These are phyloP conservation scores for Coemansia sp. DNA, from an alignment of 192 early-diverging fungal species.

Conservation along the genomic window DNA sequence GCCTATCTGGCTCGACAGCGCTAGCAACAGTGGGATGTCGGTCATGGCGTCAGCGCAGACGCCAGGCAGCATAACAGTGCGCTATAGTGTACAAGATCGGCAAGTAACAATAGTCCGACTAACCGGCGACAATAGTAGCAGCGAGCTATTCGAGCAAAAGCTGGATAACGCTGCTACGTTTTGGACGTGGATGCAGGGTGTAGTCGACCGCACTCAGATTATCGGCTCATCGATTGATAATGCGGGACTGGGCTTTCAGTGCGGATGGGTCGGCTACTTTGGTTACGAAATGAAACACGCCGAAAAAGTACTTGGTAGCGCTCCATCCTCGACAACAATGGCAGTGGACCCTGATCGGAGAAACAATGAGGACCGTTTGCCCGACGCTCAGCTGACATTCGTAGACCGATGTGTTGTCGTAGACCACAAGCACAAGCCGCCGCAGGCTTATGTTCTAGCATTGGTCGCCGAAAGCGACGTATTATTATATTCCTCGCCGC, in stretches of 20 bases:
- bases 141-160: background rate
- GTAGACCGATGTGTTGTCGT: slow-evolving; percentile 76
- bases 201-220: slow-evolving; percentile 30
- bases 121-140: background rate
- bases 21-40: slow-evolving; percentile 32
- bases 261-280: slow-evolving; percentile 89
- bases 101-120: slow-evolving; percentile 13
- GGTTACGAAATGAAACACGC: slow-evolving; percentile 93
- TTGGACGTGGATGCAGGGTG: slow-evolving; percentile 68
- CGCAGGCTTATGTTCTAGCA: slow-evolving; percentile 26
- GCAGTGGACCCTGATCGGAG: background rate
- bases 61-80: slow-evolving; percentile 34
- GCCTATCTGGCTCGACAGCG: slow-evolving; percentile 74
- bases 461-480: background rate
- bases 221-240: background rate
- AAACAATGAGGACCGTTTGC: slow-evolving; percentile 34
- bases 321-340: background rate
- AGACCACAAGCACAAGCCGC: slow-evolving; percentile 58
- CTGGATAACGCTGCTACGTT: slow-evolving; percentile 42
- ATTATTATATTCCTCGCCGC: background rate
- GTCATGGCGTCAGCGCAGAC: slow-evolving; percentile 35
- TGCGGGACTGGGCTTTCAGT: slow-evolving; percentile 63
- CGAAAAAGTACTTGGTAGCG: background rate
- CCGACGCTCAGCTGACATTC: slow-evolving; percentile 80
- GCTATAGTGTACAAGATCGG: slow-evolving; percentile 18